A percentile compares a stretch with the other conserved stretches of the same genome.
These are phyloP conservation scores for Teunomyces stri DNA, from an alignment of 805 yeast genomes.

Conservation along the genomic window DNA sequence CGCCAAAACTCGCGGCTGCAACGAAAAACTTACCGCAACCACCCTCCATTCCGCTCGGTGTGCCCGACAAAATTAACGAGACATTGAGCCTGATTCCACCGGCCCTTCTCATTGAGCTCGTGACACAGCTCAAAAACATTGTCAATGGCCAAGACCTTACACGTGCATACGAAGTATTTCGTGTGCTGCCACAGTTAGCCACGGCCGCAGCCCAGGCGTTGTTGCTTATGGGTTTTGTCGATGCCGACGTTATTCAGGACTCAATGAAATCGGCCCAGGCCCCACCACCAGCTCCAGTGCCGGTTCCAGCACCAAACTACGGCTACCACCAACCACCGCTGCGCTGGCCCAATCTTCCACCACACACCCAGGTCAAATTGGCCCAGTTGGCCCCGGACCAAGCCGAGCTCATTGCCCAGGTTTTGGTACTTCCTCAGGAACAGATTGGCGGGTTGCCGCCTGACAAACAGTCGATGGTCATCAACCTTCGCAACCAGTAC, in stretches of 20 bases:
- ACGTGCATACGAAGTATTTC: slow-evolving; percentile 53
- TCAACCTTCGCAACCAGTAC: slow-evolving; percentile 54
- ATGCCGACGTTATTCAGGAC: slow-evolving; percentile 62
- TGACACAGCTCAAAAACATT: slow-evolving; percentile 62
- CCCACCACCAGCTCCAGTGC: slow-evolving; percentile 7
- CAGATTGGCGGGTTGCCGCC: slow-evolving; percentile 50
- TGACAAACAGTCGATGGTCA: slow-evolving; percentile 55
- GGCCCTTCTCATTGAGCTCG: slow-evolving; percentile 62
- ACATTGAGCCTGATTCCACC: slow-evolving; percentile 68
- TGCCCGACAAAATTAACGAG: slow-evolving; percentile 57
- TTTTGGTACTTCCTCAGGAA: slow-evolving; percentile 47
- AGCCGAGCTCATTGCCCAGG: slow-evolving; percentile 55
- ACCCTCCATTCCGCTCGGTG: slow-evolving; percentile 42
- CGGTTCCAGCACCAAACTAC: neutral
- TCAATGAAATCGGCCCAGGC: slow-evolving; percentile 37
- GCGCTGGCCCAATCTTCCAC: slow-evolving; percentile 48
- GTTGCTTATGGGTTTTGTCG: slow-evolving; percentile 73
- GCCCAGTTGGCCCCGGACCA: slow-evolving; percentile 53
- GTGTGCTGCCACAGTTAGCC: slow-evolving; percentile 56
- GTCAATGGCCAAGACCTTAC: slow-evolving; percentile 49
- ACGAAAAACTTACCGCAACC: slow-evolving; percentile 54
- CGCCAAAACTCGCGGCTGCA: slow-evolving; percentile 36
- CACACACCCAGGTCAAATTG: slow-evolving; percentile 49
- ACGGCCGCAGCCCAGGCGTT: slow-evolving; percentile 71
- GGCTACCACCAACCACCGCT: slow-evolving; percentile 1